These are phyloP conservation scores for Schrenkiella parvula DNA, from an alignment of 345 rosid species.

Conservation along the genomic window DNA sequence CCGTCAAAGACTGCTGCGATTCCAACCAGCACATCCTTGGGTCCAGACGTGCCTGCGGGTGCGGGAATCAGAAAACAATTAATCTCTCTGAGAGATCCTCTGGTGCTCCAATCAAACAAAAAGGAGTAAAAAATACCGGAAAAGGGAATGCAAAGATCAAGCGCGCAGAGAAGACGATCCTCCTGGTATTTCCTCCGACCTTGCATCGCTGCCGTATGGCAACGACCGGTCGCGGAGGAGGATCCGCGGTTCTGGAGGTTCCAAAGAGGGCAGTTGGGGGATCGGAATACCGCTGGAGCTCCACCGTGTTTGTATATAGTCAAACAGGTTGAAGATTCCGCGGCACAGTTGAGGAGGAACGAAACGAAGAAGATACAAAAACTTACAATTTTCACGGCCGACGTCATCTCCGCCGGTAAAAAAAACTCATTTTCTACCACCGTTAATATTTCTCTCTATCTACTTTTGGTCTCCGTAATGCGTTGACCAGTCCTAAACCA, in stretches of 20 bases:
- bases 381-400: no score
- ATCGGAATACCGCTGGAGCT: conserved; percentile 79
- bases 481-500: no score
- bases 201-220: conserved; percentile 62
- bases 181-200: conserved; percentile 73
- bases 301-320: conserved; percentile 77
- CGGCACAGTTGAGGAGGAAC: conserved; percentile 9
- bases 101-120: no score
- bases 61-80: no score
- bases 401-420: no score
- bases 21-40: conserved; percentile 63
- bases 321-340: conserved; percentile 79
- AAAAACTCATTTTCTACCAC: no score
- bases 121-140: no score
- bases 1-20: conserved; percentile 88
- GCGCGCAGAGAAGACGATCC: conserved; percentile 75
- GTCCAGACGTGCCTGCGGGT: conserved; percentile 50
- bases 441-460: no score
- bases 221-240: conserved; percentile 39
- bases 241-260: conserved; percentile 26
- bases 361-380: neutral
- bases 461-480: no score
- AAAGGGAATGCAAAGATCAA: conserved; percentile 70
- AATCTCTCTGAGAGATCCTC: no score
- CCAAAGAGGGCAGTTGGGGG: conserved; percentile 88